A percentile compares a stretch with the other conserved stretches of the same genome.
Evolutionary conservation across 1,139 yeast genomes (phyloP).

Genomic region (Yamadazyma dendronema): DNA sequence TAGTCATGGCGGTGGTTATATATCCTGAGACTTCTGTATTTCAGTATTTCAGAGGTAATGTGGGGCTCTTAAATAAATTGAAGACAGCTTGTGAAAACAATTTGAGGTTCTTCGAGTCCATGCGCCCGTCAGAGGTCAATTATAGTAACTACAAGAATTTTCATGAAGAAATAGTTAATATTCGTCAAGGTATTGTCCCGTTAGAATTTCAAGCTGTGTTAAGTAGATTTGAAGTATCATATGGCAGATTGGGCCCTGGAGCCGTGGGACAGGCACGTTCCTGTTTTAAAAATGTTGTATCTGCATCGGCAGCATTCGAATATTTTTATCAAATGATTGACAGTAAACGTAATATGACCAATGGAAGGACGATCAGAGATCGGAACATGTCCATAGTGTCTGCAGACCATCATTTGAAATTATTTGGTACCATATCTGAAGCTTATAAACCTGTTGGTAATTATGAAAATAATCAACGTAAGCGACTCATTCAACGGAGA

Average conservation of each 20-base stretch:
- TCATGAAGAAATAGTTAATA: slow-evolving; percentile 18
- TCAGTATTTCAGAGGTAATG: slow-evolving; percentile 21
- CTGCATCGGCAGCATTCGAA: slow-evolving; percentile 27
- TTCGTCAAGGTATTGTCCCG: slow-evolving; percentile 21
- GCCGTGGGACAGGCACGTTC: slow-evolving; percentile 29
- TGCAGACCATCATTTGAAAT: slow-evolving; percentile 17
- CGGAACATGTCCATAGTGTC: slow-evolving; percentile 17
- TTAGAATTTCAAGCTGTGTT: slow-evolving; percentile 23
- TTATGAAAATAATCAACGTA: slow-evolving; percentile 25
- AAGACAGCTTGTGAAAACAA: slow-evolving; percentile 21
- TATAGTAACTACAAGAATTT: slow-evolving; percentile 24
- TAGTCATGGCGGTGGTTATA: slow-evolving; percentile 20
- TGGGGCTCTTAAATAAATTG: slow-evolving; percentile 17
- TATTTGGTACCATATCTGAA: slow-evolving; percentile 27
- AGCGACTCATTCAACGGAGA: slow-evolving; percentile 21
- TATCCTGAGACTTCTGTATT: slow-evolving; percentile 34
- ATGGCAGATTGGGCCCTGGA: slow-evolving; percentile 30
- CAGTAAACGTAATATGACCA: slow-evolving; percentile 19
- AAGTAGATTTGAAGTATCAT: slow-evolving; percentile 25
- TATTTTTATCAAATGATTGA: slow-evolving; percentile 31
- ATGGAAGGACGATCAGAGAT: slow-evolving; percentile 20
- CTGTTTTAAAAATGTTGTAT: slow-evolving; percentile 22
- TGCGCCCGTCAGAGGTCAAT: slow-evolving; percentile 28
- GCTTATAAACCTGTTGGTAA: slow-evolving; percentile 32
- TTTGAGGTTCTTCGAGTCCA: slow-evolving; percentile 22